Evolutionary conservation across 176 grass and related monocot species (phyloP).

Genomic region (Rhipidocladum racemiflorum): DNA sequence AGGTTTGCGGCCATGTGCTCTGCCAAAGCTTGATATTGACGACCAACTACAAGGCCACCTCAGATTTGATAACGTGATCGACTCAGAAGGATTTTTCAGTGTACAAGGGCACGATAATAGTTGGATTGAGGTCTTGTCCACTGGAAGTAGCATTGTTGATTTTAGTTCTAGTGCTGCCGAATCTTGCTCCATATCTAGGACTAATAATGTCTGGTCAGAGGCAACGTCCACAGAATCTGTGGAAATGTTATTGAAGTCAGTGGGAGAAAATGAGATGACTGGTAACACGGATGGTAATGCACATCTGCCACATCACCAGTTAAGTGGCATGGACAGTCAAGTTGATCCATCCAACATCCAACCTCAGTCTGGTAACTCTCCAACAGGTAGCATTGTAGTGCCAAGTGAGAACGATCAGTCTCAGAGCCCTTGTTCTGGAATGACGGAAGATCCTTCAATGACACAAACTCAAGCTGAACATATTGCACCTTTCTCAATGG

Average conservation of each 20-base stretch:
- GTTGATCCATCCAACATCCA: constrained; percentile 34
- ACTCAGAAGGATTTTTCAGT: constrained; percentile 71
- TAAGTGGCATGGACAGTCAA: constrained; percentile 56
- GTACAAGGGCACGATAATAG: constrained; percentile 58
- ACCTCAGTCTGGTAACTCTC: constrained; percentile 17
- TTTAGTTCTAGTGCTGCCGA: constrained; percentile 62
- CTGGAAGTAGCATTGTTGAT: constrained; percentile 57
- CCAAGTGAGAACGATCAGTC: constrained; percentile 28
- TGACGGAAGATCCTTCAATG: constrained; percentile 18
- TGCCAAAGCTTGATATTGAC: constrained; percentile 90
- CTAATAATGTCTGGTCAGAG: constrained; percentile 87
- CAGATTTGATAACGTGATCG: constrained; percentile 70
- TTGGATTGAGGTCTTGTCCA: constrained; percentile 90
- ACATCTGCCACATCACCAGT: constrained; percentile 35
- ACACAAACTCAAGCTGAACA: constrained; percentile 24
- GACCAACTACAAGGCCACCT: constrained; percentile 74
- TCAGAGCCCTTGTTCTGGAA: constrained; percentile 20
- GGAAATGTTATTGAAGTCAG: constrained; percentile 85
- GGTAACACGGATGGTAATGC: constrained; percentile 43
- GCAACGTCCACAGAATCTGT: constrained; percentile 86
- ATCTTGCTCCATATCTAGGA: constrained; percentile 58
- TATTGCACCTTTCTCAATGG: constrained; percentile 28
- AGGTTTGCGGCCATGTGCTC: constrained; percentile 66
- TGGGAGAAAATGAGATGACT: constrained; percentile 65
- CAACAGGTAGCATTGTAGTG: constrained; percentile 15